Conservation (phyloP, 176 grass and related monocot genomes). For the Eleusine indica region DNA sequence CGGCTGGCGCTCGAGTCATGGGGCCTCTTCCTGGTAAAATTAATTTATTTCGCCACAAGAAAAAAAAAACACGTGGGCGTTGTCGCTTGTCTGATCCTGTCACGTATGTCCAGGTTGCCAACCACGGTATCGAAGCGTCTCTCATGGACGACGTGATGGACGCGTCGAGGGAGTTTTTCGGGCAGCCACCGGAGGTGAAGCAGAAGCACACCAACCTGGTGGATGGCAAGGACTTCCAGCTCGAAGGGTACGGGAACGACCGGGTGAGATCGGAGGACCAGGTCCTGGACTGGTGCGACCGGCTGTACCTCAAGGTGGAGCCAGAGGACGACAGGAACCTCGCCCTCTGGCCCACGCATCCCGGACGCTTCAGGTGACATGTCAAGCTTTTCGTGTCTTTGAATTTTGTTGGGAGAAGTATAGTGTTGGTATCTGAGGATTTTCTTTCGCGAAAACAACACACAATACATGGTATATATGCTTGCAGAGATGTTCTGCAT, state of each 20-base stretch:
- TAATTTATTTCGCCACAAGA: no score
- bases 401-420: not conserved
- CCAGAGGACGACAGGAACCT: slow-evolving; percentile 45
- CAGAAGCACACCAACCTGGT: slow-evolving; percentile 49
- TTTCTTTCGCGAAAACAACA: no score
- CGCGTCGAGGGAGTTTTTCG: slow-evolving; percentile 54
- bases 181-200: slow-evolving; percentile 47
- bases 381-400: not conserved
- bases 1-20: slow-evolving; percentile 43
- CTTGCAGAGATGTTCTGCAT: slow-evolving; percentile 47
- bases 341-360: slow-evolving; percentile 47
- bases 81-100: not conserved
- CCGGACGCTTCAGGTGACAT: slow-evolving; percentile 45
- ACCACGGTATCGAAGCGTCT: slow-evolving; percentile 44
- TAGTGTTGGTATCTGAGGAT: no score
- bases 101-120: slow-evolving; percentile 25
- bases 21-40: slow-evolving; percentile 61
- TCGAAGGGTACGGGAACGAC: slow-evolving; percentile 64
- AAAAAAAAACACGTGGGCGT: not conserved
- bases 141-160: slow-evolving; percentile 53
- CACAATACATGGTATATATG: not conserved
- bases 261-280: slow-evolving; percentile 33
- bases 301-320: slow-evolving; percentile 60
- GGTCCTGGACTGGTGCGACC: slow-evolving; percentile 61
- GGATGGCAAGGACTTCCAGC: slow-evolving; percentile 36